These are phyloP conservation scores for Graphilbum ipis-grandicollis DNA, from an alignment of 2,329 filamentous ascomycete species.

Conservation along the genomic window DNA sequence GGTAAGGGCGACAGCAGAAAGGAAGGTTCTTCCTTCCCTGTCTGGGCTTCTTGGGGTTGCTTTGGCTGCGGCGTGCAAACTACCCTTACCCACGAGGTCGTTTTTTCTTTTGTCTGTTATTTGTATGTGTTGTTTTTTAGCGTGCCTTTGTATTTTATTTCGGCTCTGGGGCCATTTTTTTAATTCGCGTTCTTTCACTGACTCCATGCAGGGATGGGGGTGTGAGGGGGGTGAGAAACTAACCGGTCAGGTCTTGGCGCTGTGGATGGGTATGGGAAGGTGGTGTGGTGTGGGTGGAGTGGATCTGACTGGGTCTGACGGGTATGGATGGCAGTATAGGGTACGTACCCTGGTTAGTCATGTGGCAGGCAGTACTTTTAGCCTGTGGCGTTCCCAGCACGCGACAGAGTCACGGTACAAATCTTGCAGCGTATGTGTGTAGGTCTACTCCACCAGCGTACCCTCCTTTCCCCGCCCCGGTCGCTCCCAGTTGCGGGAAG, in stretches of 20 bases:
- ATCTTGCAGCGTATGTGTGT: too few relatives aligned
- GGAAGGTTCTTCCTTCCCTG: conserved; percentile 5
- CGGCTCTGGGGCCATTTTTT: conserved; percentile 2
- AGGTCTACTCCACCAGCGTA: too few relatives aligned
- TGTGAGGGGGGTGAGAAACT: not conserved
- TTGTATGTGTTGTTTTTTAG: conserved; percentile 4
- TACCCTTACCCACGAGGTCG: conserved; percentile 11
- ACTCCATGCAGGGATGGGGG: conserved; percentile 6
- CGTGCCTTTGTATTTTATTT: conserved; percentile 2
- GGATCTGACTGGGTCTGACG: too few relatives aligned
- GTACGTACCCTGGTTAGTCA: too few relatives aligned
- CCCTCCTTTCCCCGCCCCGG: conserved; percentile 5
- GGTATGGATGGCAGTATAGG: too few relatives aligned
- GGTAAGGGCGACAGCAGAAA: conserved; percentile 5
- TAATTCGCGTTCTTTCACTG: conserved; percentile 4
- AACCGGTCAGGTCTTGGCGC: too few relatives aligned
- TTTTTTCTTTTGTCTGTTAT: conserved; percentile 3
- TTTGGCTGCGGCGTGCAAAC: conserved; percentile 9
- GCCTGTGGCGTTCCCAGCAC: too few relatives aligned
- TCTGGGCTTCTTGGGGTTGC: conserved; percentile 9
- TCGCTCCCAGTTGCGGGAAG: conserved; percentile 7
- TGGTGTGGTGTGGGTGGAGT: conserved; percentile 1
- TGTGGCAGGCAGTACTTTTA: too few relatives aligned
- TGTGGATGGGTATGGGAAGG: not conserved
- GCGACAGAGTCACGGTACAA: too few relatives aligned